phyloP scores from a whole-genome alignment of 163 green algal species.

The Chloromonas sp. region DNA sequence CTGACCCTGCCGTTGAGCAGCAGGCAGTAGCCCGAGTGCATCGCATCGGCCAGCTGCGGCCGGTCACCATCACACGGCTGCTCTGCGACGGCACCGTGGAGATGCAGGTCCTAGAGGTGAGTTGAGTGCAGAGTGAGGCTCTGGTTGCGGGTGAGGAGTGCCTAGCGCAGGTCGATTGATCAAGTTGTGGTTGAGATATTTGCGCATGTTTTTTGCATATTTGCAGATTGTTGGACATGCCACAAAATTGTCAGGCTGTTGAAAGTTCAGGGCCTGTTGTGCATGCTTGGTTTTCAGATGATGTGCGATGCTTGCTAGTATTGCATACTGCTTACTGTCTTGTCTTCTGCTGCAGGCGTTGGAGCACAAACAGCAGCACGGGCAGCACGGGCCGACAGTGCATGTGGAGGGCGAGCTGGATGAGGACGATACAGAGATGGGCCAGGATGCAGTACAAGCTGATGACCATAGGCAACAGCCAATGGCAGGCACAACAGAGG shows the following conservation, averaged over 20 bases:
- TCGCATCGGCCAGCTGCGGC: conserved; percentile 68
- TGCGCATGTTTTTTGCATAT: too few relatives aligned
- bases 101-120: conserved; percentile 27
- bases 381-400: background rate
- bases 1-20: conserved; percentile 76
- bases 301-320: too few relatives aligned
- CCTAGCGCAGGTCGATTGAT: background rate
- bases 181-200: too few relatives aligned
- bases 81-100: conserved; percentile 52
- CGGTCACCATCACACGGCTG: conserved; percentile 58
- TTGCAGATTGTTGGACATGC: too few relatives aligned
- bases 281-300: too few relatives aligned
- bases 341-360: background rate
- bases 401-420: background rate
- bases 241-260: too few relatives aligned
- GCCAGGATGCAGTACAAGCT: background rate
- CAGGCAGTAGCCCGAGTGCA: conserved; percentile 80
- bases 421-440: conserved; percentile 10
- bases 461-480: too few relatives aligned
- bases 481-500: too few relatives aligned
- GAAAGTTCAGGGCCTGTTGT: too few relatives aligned
- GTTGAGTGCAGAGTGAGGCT: background rate
- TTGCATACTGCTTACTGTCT: too few relatives aligned
- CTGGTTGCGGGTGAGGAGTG: background rate
- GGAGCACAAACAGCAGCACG: conserved; percentile 23